Percentiles rank a stretch among this genome's conserved stretches.
Evolutionary conservation across 202 grass and related monocot genomes (phyloP).

Genomic region (Setaria italica): DNA sequence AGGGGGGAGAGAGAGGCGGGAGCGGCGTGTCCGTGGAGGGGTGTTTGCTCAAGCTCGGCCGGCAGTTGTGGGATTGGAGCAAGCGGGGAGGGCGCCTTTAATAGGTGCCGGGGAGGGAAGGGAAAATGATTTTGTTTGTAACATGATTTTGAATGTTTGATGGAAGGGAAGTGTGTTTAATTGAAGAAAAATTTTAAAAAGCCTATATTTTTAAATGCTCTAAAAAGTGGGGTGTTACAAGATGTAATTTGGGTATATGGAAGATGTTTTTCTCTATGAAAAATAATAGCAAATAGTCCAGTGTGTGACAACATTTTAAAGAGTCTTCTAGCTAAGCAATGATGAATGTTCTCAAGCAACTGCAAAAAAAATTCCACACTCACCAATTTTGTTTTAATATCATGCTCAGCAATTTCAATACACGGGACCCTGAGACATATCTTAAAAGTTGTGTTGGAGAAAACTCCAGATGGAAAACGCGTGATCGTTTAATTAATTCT

Average conservation of each 20-base stretch:
- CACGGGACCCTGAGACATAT: background rate
- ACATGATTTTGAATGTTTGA: too few species aligned
- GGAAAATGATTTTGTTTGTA: too few species aligned
- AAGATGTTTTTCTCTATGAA: background rate
- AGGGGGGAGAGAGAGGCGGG: too few species aligned
- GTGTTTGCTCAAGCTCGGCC: too few species aligned
- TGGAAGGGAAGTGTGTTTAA: too few species aligned
- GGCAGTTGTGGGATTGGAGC: too few species aligned
- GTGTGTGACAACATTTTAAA: background rate
- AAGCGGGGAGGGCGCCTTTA: too few species aligned
- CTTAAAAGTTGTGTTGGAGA: background rate
- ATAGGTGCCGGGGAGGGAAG: too few species aligned
- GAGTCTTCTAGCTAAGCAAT: background rate
- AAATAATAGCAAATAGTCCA: background rate
- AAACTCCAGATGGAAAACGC: background rate
- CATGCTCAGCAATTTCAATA: background rate
- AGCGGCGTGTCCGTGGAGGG: too few species aligned
- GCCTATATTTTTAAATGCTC: too few species aligned
- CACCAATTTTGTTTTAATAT: background rate
- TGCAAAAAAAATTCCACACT: background rate
- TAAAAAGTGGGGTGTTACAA: too few species aligned
- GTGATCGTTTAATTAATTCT: constrained; percentile 8
- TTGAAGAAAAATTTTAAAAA: too few species aligned
- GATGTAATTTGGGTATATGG: background rate
- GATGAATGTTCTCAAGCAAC: background rate